These are phyloP conservation scores for Candida palmyrensis DNA, from an alignment of 805 yeast species.

Conservation along the genomic window DNA sequence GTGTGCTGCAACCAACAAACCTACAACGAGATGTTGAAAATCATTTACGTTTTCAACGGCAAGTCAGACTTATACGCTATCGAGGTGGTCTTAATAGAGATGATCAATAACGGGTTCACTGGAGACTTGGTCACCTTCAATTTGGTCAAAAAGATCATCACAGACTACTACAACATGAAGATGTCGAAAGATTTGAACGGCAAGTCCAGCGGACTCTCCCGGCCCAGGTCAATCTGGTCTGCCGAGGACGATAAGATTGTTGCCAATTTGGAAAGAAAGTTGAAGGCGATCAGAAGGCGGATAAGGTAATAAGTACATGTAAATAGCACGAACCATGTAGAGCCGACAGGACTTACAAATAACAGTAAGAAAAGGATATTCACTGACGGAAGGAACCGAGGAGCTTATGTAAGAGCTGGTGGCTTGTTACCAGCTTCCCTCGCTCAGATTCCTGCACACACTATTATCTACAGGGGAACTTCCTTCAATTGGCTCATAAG, in stretches of 20 bases:
- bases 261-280: slow-evolving; percentile 13
- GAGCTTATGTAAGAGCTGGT: too few species aligned
- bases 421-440: too few species aligned
- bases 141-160: slow-evolving; percentile 27
- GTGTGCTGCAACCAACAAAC: slow-evolving; percentile 36
- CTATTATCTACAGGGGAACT: too few species aligned
- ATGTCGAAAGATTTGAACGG: slow-evolving; percentile 16
- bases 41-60: slow-evolving; percentile 35
- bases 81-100: slow-evolving; percentile 30
- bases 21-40: slow-evolving; percentile 32
- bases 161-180: slow-evolving; percentile 29
- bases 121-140: slow-evolving; percentile 34
- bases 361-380: too few species aligned
- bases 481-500: too few species aligned
- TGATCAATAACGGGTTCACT: slow-evolving; percentile 35
- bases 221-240: slow-evolving; percentile 30
- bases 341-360: too few species aligned
- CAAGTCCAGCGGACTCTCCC: slow-evolving; percentile 11
- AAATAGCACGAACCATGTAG: too few species aligned
- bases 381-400: too few species aligned
- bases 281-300: slow-evolving; percentile 1
- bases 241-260: slow-evolving; percentile 31
- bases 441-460: too few species aligned
- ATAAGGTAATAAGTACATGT: too few species aligned
- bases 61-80: slow-evolving; percentile 29